A percentile compares a stretch with the other conserved stretches of the same genome.
Evolutionary conservation across 2,329 filamentous ascomycete species (phyloP).

Genomic region (Myriosclerotinia duriaeana): DNA sequence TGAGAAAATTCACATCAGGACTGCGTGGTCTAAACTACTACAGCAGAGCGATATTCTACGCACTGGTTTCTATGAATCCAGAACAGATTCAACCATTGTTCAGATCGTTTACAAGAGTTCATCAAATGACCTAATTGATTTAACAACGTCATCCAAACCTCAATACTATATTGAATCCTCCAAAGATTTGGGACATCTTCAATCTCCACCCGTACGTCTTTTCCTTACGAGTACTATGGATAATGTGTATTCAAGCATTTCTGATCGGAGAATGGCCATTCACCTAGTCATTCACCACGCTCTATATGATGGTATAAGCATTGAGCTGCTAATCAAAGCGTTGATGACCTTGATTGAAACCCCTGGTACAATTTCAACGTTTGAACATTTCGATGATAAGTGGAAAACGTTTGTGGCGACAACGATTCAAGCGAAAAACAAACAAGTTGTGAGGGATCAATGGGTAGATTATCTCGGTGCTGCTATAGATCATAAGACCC

Average conservation of each 20-base stretch:
- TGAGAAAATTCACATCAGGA: slow-evolving; percentile 46
- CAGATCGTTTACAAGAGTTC: slow-evolving; percentile 58
- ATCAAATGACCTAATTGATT: slow-evolving; percentile 41
- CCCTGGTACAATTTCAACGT: slow-evolving; percentile 42
- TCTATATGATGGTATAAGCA: slow-evolving; percentile 81
- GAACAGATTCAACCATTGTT: slow-evolving; percentile 53
- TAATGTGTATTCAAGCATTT: neutral
- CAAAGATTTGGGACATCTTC: slow-evolving; percentile 26
- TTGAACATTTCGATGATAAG: slow-evolving; percentile 41
- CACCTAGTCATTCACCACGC: slow-evolving; percentile 75
- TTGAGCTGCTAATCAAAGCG: slow-evolving; percentile 61
- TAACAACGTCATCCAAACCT: slow-evolving; percentile 17
- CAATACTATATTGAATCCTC: slow-evolving; percentile 18
- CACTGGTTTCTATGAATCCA: slow-evolving; percentile 56
- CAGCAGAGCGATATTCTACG: slow-evolving; percentile 62
- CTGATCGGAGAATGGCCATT: slow-evolving; percentile 23
- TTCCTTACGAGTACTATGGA: slow-evolving; percentile 25
- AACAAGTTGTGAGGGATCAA: slow-evolving; percentile 17
- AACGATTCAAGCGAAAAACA: neutral
- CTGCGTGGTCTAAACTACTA: slow-evolving; percentile 63
- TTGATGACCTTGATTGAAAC: slow-evolving; percentile 42
- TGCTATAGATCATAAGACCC: neutral
- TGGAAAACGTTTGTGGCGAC: slow-evolving; percentile 39
- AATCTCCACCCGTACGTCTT: slow-evolving; percentile 34
- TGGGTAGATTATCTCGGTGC: slow-evolving; percentile 8